Base-by-base conservation (phyloP, 345 rosid species). In the Capsella bursapastoris region DNA sequence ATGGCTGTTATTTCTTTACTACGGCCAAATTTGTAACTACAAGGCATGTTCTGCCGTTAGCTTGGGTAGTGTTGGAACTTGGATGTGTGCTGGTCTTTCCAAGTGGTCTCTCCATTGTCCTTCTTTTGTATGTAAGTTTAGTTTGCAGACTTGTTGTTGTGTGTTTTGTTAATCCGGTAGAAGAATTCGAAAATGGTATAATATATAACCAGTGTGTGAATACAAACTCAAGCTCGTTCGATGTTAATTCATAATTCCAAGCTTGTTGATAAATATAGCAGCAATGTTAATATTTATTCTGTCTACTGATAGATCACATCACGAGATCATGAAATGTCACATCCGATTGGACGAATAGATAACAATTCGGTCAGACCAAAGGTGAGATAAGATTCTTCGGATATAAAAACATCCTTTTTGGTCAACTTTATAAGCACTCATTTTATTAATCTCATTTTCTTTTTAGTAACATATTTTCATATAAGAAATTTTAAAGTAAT, bases 301-400 rank as follows among this genome's bases (percentile, higher is more conserved):
- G 31, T 40, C 3, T 58, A 58, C 29, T 49, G 68, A 58, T 44
- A 37, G 15, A 48, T 57, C 61, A 66, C 72, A 66, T 57, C 66
- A 66, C 50, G 61, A 58, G 62, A 50, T 12, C 38, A 12, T 59
- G 73, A 49, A 49, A 49, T 29, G 43, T 35, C 66, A 12, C 29
- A 48, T 66, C 38, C 59, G 59, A 67, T 59, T 50, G 31, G 55
- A 40, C 48, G 14, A 16, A 34, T 59, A 18, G 47, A 67, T 59
- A 67, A 18, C 73, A 74, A 74, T 11, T 40, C n/a, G 44, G 45
- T 29, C 51, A 31, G 28, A 38, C 72, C 66, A 47, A 43, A 57
- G 50, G 8, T 44, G 48, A 37, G 66, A 74, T 74, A 66, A 65
- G 72, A 72, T 72, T 13, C 16, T 63, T 52, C 0, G 8, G 47